Base-by-base conservation (phyloP, 345 rosid species). In the Geranium brycei region DNA sequence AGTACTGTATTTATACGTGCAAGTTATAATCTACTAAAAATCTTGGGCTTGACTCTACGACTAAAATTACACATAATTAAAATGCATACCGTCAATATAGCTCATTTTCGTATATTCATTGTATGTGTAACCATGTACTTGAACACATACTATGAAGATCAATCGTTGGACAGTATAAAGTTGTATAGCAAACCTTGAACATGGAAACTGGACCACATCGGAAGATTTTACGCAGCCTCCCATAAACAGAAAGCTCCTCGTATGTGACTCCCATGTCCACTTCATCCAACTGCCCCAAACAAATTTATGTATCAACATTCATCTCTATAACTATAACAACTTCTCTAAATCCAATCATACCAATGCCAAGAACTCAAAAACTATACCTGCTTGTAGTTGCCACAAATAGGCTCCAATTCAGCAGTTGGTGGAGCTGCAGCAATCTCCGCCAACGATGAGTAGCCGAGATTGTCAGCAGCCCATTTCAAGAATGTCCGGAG, bases 341-440 rank as follows among this genome's bases (percentile, higher is more conserved):
- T 35, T 35, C 41, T 35, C 41, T 35, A 35, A 35, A 35, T 35
- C 41, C 5, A 7, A 35, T 35, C 5, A 35, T 35, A 4, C 10
- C 41, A 35, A 35, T 35, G 10, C 41, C 41, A 35, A 35, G 41
- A 35, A 3, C 7, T 35, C 41, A 4, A 35, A 51, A 19, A 19
- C 51, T 2, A 62, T 65, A 91, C 98, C 86, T 91, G 98, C 74
- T 81, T 78, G 72, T 91, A 91, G 80, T 89, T 76, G n/a, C 91
- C 81, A 68, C 95, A 96, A 65, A 87, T 89, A 5, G 98, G 98
- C 82, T 91, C 96, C 63, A 89, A 78, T 72, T 89, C 96, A 30
- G 98, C 99, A 18, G 99, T 88, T 40, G 99, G 99, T 53, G 99
- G 99, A 72, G 97, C 97, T 65, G 95, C 89, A 87, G 91, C 97